phyloP scores from a whole-genome alignment of 148 eudicot species.

The Chenopodium album region DNA sequence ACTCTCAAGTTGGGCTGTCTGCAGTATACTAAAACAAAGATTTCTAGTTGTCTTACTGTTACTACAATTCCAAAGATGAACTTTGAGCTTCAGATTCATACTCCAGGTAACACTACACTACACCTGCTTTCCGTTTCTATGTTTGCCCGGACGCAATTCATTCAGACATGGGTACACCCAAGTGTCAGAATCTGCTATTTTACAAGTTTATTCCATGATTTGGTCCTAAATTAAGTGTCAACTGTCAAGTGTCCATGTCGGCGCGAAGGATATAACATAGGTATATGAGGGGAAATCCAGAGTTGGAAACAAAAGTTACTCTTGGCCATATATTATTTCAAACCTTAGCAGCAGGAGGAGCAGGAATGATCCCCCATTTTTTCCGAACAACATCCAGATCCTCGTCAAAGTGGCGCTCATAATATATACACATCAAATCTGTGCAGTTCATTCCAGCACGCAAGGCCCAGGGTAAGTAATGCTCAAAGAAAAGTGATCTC shows the following conservation, averaged over 20 bases:
- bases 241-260: too few species aligned
- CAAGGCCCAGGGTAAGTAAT: slow-evolving; percentile 93
- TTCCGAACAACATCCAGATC: slow-evolving; percentile 69
- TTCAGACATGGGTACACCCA: background rate
- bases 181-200: too few species aligned
- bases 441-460: slow-evolving; percentile 68
- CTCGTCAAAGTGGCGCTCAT: slow-evolving; percentile 82
- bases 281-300: too few species aligned
- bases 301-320: too few species aligned
- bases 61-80: background rate
- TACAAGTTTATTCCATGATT: too few species aligned
- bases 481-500: slow-evolving; percentile 65
- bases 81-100: background rate
- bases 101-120: background rate
- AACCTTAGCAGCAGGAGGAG: slow-evolving; percentile 39
- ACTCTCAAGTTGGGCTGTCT: background rate
- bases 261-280: too few species aligned
- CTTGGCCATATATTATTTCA: background rate
- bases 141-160: background rate
- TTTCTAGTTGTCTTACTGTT: background rate
- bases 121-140: background rate
- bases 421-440: slow-evolving; percentile 84
- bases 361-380: slow-evolving; percentile 86
- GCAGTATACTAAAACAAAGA: background rate
- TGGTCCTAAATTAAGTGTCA: too few species aligned